Evolutionary conservation across 2,329 filamentous ascomycete species (phyloP).

Genomic region (Apiospora phragmitis): DNA sequence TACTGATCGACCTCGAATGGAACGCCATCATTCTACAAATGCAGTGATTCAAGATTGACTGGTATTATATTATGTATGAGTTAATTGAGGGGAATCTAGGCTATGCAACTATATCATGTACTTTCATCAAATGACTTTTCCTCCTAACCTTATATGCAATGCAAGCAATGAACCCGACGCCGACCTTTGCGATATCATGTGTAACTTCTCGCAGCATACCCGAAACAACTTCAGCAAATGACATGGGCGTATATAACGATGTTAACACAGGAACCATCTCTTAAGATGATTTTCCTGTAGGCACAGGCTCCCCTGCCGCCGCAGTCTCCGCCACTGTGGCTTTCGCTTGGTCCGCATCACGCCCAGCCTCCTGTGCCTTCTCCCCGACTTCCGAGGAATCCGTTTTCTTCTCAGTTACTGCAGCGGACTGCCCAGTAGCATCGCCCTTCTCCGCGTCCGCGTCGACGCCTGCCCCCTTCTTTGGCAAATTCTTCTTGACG

Average conservation of each 20-base stretch:
- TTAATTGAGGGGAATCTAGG: background rate
- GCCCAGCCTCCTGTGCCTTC: background rate
- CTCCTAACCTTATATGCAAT: background rate
- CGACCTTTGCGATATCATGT: background rate
- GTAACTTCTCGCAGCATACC: background rate
- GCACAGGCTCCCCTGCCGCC: background rate
- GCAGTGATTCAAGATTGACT: background rate
- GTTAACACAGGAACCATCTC: background rate
- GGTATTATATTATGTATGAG: background rate
- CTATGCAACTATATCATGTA: background rate
- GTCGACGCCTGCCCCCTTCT: slow-evolving; percentile 8
- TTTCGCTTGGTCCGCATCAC: background rate
- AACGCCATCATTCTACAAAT: background rate
- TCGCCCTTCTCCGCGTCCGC: slow-evolving; percentile 22
- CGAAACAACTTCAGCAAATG: slow-evolving; percentile 2
- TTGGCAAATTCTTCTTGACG: slow-evolving; percentile 36
- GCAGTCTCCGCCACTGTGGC: background rate
- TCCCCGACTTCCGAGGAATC: no score
- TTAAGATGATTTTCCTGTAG: background rate
- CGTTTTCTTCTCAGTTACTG: no score
- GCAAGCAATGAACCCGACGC: background rate
- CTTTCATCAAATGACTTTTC: background rate
- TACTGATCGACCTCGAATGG: background rate
- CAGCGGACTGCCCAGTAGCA: background rate
- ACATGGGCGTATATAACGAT: background rate